A percentile compares a stretch with the other conserved stretches of the same genome.
These are phyloP conservation scores for Glycine tomentella DNA, from an alignment of 306 rosid genomes.

Conservation along the genomic window DNA sequence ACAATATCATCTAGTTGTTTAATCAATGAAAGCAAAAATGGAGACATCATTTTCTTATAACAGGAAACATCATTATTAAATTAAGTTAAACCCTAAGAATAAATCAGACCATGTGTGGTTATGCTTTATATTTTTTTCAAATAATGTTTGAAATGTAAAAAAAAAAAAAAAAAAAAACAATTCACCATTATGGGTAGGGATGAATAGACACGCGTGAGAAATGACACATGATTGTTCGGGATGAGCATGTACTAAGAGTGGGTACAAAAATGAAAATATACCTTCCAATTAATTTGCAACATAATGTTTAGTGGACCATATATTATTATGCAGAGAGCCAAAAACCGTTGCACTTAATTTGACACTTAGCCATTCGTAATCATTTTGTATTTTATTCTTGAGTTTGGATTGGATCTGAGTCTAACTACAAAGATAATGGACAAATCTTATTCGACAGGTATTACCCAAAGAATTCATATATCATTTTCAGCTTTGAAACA, in stretches of 20 bases:
- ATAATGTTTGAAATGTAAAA: background rate
- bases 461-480: background rate
- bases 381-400: background rate
- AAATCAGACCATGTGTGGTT: background rate
- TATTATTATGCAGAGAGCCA: background rate
- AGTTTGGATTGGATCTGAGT: conserved; percentile 28
- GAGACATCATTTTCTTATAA: no score
- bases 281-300: background rate
- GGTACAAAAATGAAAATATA: conserved; percentile 13
- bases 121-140: no score
- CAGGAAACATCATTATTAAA: background rate
- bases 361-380: conserved; percentile 26
- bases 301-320: background rate
- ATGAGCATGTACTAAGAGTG: background rate
- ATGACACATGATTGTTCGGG: background rate
- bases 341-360: conserved; percentile 39
- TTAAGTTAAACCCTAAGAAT: background rate
- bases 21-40: background rate
- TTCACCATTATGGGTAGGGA: background rate
- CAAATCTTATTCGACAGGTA: conserved; percentile 13
- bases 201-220: background rate
- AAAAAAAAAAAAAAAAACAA: background rate
- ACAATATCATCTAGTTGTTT: background rate
- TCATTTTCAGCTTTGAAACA: conserved; percentile 25
- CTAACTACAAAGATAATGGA: background rate